A percentile compares a stretch with the other conserved stretches of the same genome.
phyloP scores from a whole-genome alignment of 129 eudicot genomes.

The Calendula officinalis region DNA sequence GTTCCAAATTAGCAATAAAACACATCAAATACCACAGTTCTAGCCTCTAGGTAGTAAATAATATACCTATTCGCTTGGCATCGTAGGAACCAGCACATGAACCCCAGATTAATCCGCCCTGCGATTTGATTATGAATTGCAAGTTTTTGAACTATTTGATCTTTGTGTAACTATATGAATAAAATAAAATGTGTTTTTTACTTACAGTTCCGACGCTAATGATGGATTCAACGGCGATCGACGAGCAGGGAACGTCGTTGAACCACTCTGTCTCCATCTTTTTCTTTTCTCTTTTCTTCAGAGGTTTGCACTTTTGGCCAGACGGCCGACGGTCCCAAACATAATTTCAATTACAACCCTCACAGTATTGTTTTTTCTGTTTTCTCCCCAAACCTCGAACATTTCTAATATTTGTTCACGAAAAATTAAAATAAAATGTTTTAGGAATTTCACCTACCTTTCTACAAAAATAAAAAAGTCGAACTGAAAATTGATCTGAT shows the following conservation, averaged over 20 bases:
- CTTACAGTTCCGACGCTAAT: conserved; percentile 61
- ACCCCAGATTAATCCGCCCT: conserved; percentile 84
- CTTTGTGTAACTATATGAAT: not conserved
- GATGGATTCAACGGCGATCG: conserved; percentile 65
- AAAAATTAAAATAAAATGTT: too few relatives aligned
- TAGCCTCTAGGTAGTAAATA: not conserved
- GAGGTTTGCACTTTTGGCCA: not conserved
- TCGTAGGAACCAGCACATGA: conserved; percentile 56
- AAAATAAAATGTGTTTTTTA: not conserved
- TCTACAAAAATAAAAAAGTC: too few relatives aligned
- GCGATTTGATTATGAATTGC: conserved; percentile 7
- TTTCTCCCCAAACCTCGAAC: too few relatives aligned
- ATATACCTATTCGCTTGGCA: conserved; percentile 50
- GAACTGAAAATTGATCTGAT: too few relatives aligned
- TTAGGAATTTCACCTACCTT: too few relatives aligned
- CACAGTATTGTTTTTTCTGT: not conserved
- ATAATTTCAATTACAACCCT: conserved; percentile 5
- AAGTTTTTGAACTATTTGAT: not conserved
- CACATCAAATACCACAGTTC: not conserved
- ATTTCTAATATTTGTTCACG: too few relatives aligned
- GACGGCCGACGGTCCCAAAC: not conserved
- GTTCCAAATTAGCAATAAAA: not conserved
- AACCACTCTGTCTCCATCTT: conserved; percentile 37
- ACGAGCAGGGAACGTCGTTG: conserved; percentile 64
- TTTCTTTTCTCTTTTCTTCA: not conserved